These are phyloP conservation scores for Rhazya stricta DNA, from an alignment of 257 asterid species.

Conservation along the genomic window DNA sequence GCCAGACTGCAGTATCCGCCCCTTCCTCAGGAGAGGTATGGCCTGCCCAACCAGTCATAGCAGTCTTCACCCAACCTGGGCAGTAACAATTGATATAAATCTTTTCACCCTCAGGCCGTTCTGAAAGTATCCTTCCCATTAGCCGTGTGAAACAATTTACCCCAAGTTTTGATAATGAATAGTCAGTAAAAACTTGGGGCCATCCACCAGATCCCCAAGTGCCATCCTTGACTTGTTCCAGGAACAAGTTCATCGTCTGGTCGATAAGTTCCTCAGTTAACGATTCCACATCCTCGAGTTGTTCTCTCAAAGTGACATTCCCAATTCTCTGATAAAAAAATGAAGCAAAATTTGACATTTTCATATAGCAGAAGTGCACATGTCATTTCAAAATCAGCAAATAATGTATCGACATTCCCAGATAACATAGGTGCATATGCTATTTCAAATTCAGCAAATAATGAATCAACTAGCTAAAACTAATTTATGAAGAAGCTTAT, in stretches of 20 bases:
- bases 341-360: constrained; percentile 6
- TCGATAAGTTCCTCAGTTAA: constrained; percentile 75
- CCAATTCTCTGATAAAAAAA: constrained; percentile 57
- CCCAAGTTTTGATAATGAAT: constrained; percentile 79
- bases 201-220: constrained; percentile 76
- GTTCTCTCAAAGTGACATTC: constrained; percentile 52
- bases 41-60: constrained; percentile 94
- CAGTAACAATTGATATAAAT: constrained; percentile 72
- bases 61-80: constrained; percentile 96
- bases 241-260: constrained; percentile 38
- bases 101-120: constrained; percentile 56
- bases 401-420: too few relatives aligned
- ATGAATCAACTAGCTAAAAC: too few relatives aligned
- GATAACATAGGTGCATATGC: too few relatives aligned
- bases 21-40: constrained; percentile 77
- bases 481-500: too few relatives aligned
- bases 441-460: too few relatives aligned
- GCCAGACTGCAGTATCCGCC: constrained; percentile 97
- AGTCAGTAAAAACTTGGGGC: constrained; percentile 86
- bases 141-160: constrained; percentile 70
- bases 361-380: not conserved
- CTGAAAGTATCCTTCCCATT: constrained; percentile 38
- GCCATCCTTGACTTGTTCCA: constrained; percentile 69
- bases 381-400: not conserved
- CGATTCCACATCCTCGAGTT: constrained; percentile 47